Conservation (phyloP, 257 asterid genomes). For the Solanum habrochaites region DNA sequence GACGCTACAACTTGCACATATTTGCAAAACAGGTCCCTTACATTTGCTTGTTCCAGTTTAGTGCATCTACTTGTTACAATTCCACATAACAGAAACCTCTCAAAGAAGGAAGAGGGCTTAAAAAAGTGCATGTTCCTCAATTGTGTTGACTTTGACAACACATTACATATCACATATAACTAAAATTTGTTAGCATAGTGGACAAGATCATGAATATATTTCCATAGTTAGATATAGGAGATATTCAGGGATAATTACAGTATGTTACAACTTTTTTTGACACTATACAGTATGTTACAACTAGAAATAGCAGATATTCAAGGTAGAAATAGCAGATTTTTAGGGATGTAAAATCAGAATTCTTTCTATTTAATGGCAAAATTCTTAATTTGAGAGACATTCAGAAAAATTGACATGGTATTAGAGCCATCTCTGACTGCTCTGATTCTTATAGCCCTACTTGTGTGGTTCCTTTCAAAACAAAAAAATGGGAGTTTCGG, state of each 20-base stretch:
- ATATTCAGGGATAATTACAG: background rate
- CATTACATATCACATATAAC: background rate
- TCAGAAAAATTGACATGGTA: background rate
- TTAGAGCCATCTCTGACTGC: background rate
- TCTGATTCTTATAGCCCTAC: background rate
- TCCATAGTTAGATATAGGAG: background rate
- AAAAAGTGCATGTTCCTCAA: background rate
- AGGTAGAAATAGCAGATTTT: background rate
- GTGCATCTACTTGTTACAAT: background rate
- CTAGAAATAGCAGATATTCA: background rate
- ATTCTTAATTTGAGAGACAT: background rate
- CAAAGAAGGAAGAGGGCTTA: background rate
- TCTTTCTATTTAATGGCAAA: background rate
- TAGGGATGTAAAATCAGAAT: background rate
- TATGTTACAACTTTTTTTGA: background rate
- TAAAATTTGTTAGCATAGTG: background rate
- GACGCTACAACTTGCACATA: background rate
- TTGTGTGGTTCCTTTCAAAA: background rate
- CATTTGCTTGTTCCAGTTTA: background rate
- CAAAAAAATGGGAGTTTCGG: background rate
- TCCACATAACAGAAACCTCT: background rate
- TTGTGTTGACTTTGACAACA: background rate
- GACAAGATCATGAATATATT: background rate
- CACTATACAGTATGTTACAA: background rate
- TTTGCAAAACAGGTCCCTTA: background rate